Base-by-base conservation (phyloP, 805 yeast species). In the Myxozyma neotropica region DNA sequence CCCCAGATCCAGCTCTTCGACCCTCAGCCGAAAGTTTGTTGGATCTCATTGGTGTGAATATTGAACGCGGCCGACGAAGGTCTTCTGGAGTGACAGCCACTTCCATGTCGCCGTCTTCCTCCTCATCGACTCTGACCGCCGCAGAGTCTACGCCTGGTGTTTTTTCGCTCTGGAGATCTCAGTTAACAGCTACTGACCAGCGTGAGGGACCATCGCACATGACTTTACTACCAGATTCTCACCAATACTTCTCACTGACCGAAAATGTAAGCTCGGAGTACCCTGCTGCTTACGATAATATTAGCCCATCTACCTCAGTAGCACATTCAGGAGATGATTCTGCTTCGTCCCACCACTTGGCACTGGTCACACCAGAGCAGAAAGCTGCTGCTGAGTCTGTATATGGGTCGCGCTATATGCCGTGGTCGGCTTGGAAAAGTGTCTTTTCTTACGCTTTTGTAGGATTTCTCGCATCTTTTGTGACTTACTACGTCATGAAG, bases 1-100 rank as follows among this genome's bases (percentile, higher is more conserved):
- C 74, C 23, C 58, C 68, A 3, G 64, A 76, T 17, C 77, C 80
- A 0, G 61, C 53, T 0, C 58, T 65, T 7, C 76, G 89, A 53
- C 81, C 83, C 6, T 66, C 73, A 3, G 78, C 83, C 0, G 73
- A 70, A 0, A 77, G 77, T 21, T 72, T 82, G 0, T 68, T 79
- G 12, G 57, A 58, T 4, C 58, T 60, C 7, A 57, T 80, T 47
- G 70, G 71, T 19, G 54, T 44, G 2, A 52, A 52, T 21, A 21
- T 48, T 6, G 53, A 36, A 36, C 24, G 53, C n/a, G 53, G 44
- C 19, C 38, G 53, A n/a, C 12, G 43, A 48, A 35, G 53, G 23
- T 48, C 53, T 13, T 48, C 53, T 17, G 43, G 44, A 15, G 21
- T 35, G 40, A n/a, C 26, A n/a, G 19, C 19, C 24, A 23, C 42